Conservation (phyloP, 768 basidiomycete species). For the Amanita subjunquillea region DNA sequence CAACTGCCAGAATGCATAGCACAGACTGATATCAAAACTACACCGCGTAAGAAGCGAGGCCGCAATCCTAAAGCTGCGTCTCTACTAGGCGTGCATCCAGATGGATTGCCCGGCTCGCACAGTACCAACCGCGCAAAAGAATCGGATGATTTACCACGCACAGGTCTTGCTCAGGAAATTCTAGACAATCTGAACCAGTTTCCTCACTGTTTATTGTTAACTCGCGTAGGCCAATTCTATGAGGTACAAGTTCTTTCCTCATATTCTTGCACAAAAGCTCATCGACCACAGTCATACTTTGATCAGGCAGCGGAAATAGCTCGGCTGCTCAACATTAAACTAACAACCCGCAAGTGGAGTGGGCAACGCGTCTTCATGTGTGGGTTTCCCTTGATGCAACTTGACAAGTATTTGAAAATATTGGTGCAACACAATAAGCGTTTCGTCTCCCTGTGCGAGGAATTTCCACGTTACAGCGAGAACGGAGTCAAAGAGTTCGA, state of each 20-base stretch:
- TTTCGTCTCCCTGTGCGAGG: slow-evolving; percentile 91
- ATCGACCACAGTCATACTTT: slow-evolving; percentile 70
- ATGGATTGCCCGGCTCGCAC: background rate
- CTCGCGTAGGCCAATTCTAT: slow-evolving; percentile 91
- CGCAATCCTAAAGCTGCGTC: background rate
- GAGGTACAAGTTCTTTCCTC: slow-evolving; percentile 43
- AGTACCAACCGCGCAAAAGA: background rate
- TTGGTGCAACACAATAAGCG: slow-evolving; percentile 76
- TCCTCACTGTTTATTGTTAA: slow-evolving; percentile 84
- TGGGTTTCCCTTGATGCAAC: slow-evolving; percentile 80
- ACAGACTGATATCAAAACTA: no score
- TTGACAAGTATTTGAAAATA: slow-evolving; percentile 80
- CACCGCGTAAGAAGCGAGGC: slow-evolving; percentile 6
- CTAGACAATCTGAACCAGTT: slow-evolving; percentile 62
- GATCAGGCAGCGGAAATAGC: slow-evolving; percentile 80
- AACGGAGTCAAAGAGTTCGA: slow-evolving; percentile 55
- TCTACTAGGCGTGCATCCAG: background rate
- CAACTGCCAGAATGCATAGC: slow-evolving; percentile 8
- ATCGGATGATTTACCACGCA: slow-evolving; percentile 8
- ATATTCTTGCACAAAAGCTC: slow-evolving; percentile 6
- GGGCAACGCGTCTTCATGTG: slow-evolving; percentile 69
- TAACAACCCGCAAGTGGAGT: slow-evolving; percentile 69
- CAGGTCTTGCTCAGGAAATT: slow-evolving; percentile 54
- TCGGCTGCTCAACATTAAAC: slow-evolving; percentile 69
- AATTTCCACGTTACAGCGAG: slow-evolving; percentile 49